Conservation (phyloP, 371 early-diverging fungal genomes). For the Lichtheimia corymbifera region DNA sequence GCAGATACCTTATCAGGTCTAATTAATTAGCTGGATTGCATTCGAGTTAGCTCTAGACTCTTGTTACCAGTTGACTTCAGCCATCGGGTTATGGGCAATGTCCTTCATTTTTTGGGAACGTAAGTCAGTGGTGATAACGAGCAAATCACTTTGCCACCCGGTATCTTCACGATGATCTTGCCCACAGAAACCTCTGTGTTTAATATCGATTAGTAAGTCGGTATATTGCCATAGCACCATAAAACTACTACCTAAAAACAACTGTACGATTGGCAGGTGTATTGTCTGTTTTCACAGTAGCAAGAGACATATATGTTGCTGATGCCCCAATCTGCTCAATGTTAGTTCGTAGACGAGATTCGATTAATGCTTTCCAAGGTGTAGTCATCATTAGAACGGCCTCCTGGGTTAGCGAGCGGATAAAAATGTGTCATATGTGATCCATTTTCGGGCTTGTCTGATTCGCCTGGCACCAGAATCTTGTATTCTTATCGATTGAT, state of each 20-base stretch:
- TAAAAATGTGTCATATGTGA: too few species aligned
- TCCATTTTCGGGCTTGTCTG: too few species aligned
- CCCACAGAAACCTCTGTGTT: conserved; percentile 42
- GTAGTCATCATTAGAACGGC: background rate
- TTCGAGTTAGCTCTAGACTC: background rate
- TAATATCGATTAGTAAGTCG: too few species aligned
- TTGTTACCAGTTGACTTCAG: conserved; percentile 48
- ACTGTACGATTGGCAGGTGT: conserved; percentile 51
- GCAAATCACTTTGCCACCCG: conserved; percentile 43
- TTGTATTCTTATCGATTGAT: too few species aligned
- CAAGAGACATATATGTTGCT: conserved; percentile 39
- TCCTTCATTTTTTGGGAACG: conserved; percentile 42
- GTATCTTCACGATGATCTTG: conserved; percentile 39
- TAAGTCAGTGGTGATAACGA: conserved; percentile 36
- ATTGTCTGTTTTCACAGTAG: conserved; percentile 36
- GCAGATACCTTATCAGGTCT: conserved; percentile 30
- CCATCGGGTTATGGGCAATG: conserved; percentile 26
- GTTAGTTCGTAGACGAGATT: conserved; percentile 31
- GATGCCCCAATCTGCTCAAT: conserved; percentile 31
- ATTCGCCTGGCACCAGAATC: too few species aligned
- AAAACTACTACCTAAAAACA: conserved; percentile 28
- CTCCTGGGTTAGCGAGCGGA: too few species aligned
- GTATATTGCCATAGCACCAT: background rate
- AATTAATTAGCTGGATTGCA: background rate
- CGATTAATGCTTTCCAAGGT: conserved; percentile 27